Evolutionary conservation across 2,329 filamentous ascomycete species (phyloP), one percentile per base, ranked within the genome.

Genomic region (Colletotrichum sp.): DNA sequence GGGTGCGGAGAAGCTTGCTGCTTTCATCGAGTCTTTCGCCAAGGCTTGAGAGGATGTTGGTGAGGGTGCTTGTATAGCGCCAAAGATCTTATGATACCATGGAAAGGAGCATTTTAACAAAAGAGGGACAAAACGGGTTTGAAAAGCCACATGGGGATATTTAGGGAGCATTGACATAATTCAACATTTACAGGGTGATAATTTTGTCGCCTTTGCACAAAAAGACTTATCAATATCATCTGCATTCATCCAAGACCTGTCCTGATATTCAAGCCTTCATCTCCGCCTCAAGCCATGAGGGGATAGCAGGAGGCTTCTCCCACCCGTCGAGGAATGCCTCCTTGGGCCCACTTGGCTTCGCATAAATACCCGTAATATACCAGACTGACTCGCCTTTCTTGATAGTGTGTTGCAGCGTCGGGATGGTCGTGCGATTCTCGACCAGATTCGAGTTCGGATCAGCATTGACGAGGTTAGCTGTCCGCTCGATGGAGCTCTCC

Each of bases 371-470:
- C 13, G 92, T 92, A 5, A 94, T 88, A 81, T 95, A 94, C 93
- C 93, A 95, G 49, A 86, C 88, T 32, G 87, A 89, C 79, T 91
- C 86, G 1, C 90, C 93, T 61, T 88, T 86, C 69, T 86, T 85
- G 44, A 96, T 82, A 30, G 91, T 92, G 77, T 90, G 88, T 81
- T 92, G 90, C 80, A 96, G 84, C 34, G 93, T 93, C 29, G 95
- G 95, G 79, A 96, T 90, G 57, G 94, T 89, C 6, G 93, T 95
- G 75, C 94, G 87, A 75, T 92, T 92, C 85, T 95, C 92, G 4
- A 95, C 88, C 39, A 96, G 85, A 84, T 96, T 96, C 64, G 93
- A 94, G 85, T 96, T 96, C 8, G 94, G 94, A 82, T 96, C 95
- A 13, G 94, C 93, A 73, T 95, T 92, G 64, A 96, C 91, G 30